Evolutionary conservation across 306 rosid genomes (phyloP), one percentile per base, ranked within the genome.

Genomic region (Potentilla sterilis): DNA sequence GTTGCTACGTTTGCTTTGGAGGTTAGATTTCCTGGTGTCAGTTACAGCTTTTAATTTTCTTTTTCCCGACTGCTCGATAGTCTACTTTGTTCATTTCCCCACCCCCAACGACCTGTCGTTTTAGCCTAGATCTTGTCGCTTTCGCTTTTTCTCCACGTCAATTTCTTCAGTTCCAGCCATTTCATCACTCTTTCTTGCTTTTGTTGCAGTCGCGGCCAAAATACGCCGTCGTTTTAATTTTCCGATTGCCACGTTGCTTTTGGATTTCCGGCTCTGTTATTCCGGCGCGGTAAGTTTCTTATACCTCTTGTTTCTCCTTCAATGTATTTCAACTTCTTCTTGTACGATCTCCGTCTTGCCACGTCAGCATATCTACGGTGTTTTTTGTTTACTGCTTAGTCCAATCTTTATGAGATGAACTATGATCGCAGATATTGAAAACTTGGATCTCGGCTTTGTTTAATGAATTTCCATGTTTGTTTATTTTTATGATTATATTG

Each of bases 311-410:
- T n/a, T 15, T 41, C 52, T 16, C 4, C 24, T 15, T 12, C 13
- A 14, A 9, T 61, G 10, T 5, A 62, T 7, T 46, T 37, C 54
- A 37, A 51, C 38, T 9, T 61, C 38, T 9, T 61, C 12, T 73
- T 22, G 18, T 43, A 70, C 73, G 74, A 55, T 63, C 38, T 54
- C 5, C 52, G 66, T 81, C 69, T 49, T 49, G 69, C 77, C 77
- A 81, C 72, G 72, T 59, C 72, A 68, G n/a, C 46, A 32, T 4
- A 13, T 34, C 28, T 62, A 47, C 75, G n/a, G 40, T 35, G 65
- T 22, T 13, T 3, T 3, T 37, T 37, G 40, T 52, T 18, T 19
- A 11, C 61, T 18, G 7, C 6, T 66, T 38, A 19, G 14, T 13
- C 47, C 14, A 3, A n/a, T 10, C 6, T 67, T n/a, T 67, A 32